These are phyloP conservation scores for Cryphonectria japonica DNA, from an alignment of 2,329 filamentous ascomycete species.

Conservation along the genomic window DNA sequence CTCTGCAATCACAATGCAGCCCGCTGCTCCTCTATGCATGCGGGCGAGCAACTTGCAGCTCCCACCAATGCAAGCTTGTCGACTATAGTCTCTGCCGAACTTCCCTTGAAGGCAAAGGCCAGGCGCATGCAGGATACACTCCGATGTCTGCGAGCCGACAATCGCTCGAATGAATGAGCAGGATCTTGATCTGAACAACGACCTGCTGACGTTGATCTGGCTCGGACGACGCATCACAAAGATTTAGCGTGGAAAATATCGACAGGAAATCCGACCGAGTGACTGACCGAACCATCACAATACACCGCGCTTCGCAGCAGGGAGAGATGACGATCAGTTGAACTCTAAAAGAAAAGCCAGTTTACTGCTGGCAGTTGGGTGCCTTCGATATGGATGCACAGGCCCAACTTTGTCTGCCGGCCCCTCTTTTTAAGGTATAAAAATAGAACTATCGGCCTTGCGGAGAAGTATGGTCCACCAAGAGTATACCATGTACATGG, in stretches of 20 bases:
- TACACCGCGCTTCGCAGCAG: not conserved
- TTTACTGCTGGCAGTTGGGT: not conserved
- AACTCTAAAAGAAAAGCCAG: not conserved
- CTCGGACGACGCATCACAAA: not conserved
- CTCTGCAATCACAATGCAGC: slow-evolving; percentile 26
- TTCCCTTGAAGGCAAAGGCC: slow-evolving; percentile 24
- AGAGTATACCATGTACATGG: not conserved
- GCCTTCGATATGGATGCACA: slow-evolving; percentile 22
- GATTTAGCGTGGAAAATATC: not conserved
- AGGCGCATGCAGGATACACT: slow-evolving; percentile 22
- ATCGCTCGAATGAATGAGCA: slow-evolving; percentile 26
- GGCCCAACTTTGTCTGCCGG: slow-evolving; percentile 10
- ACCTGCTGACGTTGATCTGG: slow-evolving; percentile 24
- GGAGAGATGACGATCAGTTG: slow-evolving; percentile 5
- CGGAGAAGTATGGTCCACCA: slow-evolving; percentile 3
- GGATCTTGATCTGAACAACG: slow-evolving; percentile 3
- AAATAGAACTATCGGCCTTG: slow-evolving; percentile 24
- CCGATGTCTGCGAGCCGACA: slow-evolving; percentile 20
- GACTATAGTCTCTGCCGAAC: slow-evolving; percentile 12
- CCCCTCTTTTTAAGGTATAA: slow-evolving; percentile 11
- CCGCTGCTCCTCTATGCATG: slow-evolving; percentile 9
- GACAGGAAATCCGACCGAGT: not conserved
- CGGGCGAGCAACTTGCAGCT: slow-evolving; percentile 19
- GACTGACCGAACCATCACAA: not conserved
- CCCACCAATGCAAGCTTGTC: slow-evolving; percentile 1